Evolutionary conservation across 148 eudicot genomes (phyloP), one percentile per base, ranked within the genome.

Genomic region (Silene latifolia): DNA sequence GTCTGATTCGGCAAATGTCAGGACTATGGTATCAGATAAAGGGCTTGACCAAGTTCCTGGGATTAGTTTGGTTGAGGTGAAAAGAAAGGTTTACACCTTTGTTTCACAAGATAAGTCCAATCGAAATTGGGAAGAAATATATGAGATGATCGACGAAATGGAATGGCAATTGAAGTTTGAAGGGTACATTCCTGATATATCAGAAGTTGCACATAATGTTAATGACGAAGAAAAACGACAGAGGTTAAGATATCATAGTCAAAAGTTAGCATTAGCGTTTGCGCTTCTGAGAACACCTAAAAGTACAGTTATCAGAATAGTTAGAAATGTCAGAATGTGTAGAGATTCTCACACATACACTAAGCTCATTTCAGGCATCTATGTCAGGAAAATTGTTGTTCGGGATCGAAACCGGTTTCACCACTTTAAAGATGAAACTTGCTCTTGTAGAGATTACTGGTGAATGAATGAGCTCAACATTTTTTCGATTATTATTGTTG

Each of bases 111-210:
- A 87, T 59, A 82, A 24, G 74, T 65, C 78, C 5, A 78, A 81
- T 48, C 70, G 79, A 17, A 76, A 73, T 7, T 71, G 84, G 63
- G 68, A 72, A 11, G 90, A 81, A 4, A 83, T 89, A 5, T 84
- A 84, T 48, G 93, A 89, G 74, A 87, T 79, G 89, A 72, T 89
- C 46, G 80, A 80, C 72, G 90, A 89, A 69, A 89, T 89, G 86
- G 93, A 89, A 65, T 87, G 93, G 93, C 93, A 89, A 79, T 64
- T 89, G 76, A 87, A 74, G 65, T 89, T 89, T 77, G 90, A 87
- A 76, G 93, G 93, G 53, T 89, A 89, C 76, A 20, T 64, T 0
- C 79, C 90, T 27, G 90, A 89, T 65, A 80, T 72, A 54, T 89
- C 88, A 42, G 80, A 79, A 56, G 83, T 89, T 32, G 39, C 80